These are phyloP conservation scores for Penicillium italicum DNA, from an alignment of 2,329 filamentous ascomycete species.

Conservation along the genomic window DNA sequence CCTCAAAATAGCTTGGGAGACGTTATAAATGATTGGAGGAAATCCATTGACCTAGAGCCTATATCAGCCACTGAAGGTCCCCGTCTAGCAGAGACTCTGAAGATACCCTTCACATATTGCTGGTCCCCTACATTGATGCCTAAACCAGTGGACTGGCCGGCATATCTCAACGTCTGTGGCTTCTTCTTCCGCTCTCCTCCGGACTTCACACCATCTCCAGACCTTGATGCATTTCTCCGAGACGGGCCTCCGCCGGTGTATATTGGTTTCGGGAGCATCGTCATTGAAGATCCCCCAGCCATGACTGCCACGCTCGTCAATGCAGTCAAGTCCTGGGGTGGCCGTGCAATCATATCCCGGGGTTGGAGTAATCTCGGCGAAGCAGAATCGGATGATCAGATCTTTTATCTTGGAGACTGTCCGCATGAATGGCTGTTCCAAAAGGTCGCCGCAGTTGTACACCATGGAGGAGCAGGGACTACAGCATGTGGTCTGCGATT, in stretches of 20 bases:
- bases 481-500: conserved; percentile 52
- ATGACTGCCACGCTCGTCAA: conserved; percentile 46
- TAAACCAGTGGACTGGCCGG: conserved; percentile 36
- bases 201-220: conserved; percentile 35
- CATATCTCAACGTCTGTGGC: conserved; percentile 37
- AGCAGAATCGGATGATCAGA: conserved; percentile 26
- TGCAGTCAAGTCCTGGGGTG: conserved; percentile 46
- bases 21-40: conserved; percentile 42
- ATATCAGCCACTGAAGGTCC: conserved; percentile 33
- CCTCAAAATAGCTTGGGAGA: conserved; percentile 32
- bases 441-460: conserved; percentile 52
- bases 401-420: conserved; percentile 52
- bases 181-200: conserved; percentile 41
- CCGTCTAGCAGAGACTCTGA: conserved; percentile 29
- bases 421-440: conserved; percentile 58
- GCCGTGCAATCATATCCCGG: conserved; percentile 51
- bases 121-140: conserved; percentile 39
- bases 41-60: conserved; percentile 36
- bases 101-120: conserved; percentile 40
- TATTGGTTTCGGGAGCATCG: conserved; percentile 55
- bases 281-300: conserved; percentile 47
- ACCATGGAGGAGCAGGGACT: conserved; percentile 57
- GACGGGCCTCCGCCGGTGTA: conserved; percentile 50
- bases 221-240: conserved; percentile 43
- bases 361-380: conserved; percentile 50